Base-by-base conservation (phyloP, 1,284 basidiomycete genomes). In the Pseudozyma sp. region DNA sequence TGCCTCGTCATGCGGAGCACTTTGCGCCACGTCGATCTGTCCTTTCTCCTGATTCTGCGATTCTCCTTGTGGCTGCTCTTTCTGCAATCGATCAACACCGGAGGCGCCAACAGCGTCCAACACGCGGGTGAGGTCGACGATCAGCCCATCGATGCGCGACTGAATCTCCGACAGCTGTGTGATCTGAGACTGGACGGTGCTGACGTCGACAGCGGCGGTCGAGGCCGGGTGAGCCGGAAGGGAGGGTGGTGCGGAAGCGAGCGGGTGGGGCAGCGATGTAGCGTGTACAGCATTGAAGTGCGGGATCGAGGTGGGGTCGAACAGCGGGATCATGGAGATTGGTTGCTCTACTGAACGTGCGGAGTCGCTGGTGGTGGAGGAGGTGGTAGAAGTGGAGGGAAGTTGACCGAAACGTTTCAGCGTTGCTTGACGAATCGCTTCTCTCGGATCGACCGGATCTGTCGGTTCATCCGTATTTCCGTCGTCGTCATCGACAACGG, bases 241-340 rank as follows among this genome's bases (percentile, higher is more conserved):
- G 9, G 31, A n/a, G 40, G 33, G 47, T 4, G 11, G n/a, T 16
- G 31, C 48, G 44, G 19, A 70, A 55, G 19, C 19, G 2, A 77
- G 47, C 0, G 68, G 62, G 39, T 62, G 63, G 50, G 84, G 54
- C 47, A 80, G 60, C 35, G 74, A 9, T 40, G 76, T 9, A 58
- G 76, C 55, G 57, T 81, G 54, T 43, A 70, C 31, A 49, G 76
- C 44, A 64, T 75, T 35, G 48, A 79, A 74, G 63, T 81, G n/a
- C 43, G 72, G 14, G 65, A 84, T 63, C 42, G 63, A 29, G 43
- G 72, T 5, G 19, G 75, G 29, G 55, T 80, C 63, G 54, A 76
- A 66, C 48, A 84, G 54, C 50, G 83, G 57, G 60, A 78, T 64
- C 79, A 82, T 53, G 19, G 69, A 69, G 7, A 73, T 48, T 5